phyloP scores from a whole-genome alignment of 257 asterid genomes.

The Ajuga chamaepitys region DNA sequence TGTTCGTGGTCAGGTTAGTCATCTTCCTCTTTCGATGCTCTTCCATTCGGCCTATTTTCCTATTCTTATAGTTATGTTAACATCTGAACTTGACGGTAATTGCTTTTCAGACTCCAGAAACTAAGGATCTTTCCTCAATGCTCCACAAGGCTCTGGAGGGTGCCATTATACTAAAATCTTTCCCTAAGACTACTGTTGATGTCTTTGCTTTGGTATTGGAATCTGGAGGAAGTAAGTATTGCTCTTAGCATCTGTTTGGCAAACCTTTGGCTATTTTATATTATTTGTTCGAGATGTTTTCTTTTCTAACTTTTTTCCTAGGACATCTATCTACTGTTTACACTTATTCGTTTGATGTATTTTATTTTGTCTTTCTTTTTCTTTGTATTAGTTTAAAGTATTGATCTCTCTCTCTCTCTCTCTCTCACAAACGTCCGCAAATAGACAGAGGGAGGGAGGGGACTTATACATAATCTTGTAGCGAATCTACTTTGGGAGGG shows the following conservation, averaged over 20 bases:
- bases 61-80: not conserved
- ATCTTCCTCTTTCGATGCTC: not conserved
- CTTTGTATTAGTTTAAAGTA: too few relatives aligned
- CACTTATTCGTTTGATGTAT: not conserved
- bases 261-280: not conserved
- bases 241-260: not conserved
- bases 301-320: not conserved
- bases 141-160: slow-evolving; percentile 94
- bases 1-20: slow-evolving; percentile 63
- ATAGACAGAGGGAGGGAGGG: too few relatives aligned
- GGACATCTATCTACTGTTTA: not conserved
- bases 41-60: not conserved
- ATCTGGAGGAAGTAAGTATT: slow-evolving; percentile 92
- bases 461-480: too few relatives aligned
- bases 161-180: slow-evolving; percentile 76
- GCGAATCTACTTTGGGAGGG: too few relatives aligned
- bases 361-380: too few relatives aligned
- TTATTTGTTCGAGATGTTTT: not conserved
- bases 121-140: slow-evolving; percentile 76
- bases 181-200: slow-evolving; percentile 96
- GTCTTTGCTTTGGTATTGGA: slow-evolving; percentile 97
- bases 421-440: not conserved
- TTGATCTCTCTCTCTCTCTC: not conserved
- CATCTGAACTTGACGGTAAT: slow-evolving; percentile 12
- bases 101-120: slow-evolving; percentile 53